A percentile compares a stretch with the other conserved stretches of the same genome.
These are phyloP conservation scores for Coemansia reversa DNA, from an alignment of 192 early-diverging fungal species.

Conservation along the genomic window DNA sequence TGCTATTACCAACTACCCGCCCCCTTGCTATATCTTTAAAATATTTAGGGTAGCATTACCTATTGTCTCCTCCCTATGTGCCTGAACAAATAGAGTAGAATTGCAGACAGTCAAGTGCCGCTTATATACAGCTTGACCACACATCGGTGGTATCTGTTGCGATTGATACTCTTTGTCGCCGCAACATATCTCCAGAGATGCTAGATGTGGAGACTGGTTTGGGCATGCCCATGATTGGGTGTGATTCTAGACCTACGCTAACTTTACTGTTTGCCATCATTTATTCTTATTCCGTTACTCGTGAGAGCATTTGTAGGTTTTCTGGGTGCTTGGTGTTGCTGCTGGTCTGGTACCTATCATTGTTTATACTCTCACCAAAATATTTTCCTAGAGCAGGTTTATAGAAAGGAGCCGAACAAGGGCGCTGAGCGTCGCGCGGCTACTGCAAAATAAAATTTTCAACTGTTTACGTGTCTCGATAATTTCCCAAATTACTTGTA, in stretches of 20 bases:
- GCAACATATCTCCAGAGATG: no score
- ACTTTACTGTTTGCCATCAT: not conserved
- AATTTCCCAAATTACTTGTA: no score
- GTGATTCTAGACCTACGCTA: not conserved
- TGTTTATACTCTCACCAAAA: slow-evolving; percentile 13
- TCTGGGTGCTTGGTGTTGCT: slow-evolving; percentile 13
- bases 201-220: no score
- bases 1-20: not conserved
- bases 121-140: not conserved
- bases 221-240: not conserved
- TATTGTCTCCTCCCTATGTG: not conserved
- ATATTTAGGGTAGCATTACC: not conserved
- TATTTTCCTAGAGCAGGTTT: slow-evolving; percentile 9
- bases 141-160: no score
- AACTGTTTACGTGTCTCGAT: no score
- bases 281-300: not conserved
- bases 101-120: no score
- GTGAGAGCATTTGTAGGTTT: slow-evolving; percentile 11
- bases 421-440: no score
- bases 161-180: no score
- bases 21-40: not conserved
- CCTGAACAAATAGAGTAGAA: no score
- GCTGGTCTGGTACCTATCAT: slow-evolving; percentile 23
- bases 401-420: not conserved
- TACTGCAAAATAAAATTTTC: no score